Evolutionary conservation across 2,329 filamentous ascomycete genomes (phyloP), one percentile per base, ranked within the genome.

Genomic region (Stagonosporopsis vannaccii): DNA sequence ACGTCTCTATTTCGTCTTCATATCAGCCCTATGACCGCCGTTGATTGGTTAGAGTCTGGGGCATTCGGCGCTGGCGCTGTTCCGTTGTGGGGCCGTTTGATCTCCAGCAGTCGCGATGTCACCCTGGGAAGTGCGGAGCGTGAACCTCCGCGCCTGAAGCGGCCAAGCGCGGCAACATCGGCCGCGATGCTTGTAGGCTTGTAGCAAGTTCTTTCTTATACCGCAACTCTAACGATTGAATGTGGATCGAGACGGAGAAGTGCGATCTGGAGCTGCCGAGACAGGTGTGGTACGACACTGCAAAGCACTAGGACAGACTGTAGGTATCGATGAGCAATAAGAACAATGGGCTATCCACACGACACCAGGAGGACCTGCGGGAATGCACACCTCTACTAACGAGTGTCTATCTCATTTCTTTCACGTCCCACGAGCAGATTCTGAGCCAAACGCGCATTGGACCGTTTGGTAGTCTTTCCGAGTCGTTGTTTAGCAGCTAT

Each of bases 51-150:
- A n/a, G n/a, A n/a, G n/a, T n/a, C n/a, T n/a, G n/a, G n/a, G n/a
- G n/a, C n/a, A n/a, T n/a, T n/a, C n/a, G n/a, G n/a, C n/a, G n/a
- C n/a, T n/a, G n/a, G n/a, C n/a, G n/a, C n/a, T n/a, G n/a, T n/a
- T n/a, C n/a, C 40, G 40, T 42, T 57, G 43, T 52, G 47, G 54
- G 48, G 55, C 41, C 41, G 46, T 33, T 48, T 56, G 33, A 50
- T 50, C 46, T 36, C 30, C 28, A 46, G 40, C 40, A 40, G 39
- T 33, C 45, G 8, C 52, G 40, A 56, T 56, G 35, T 45, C 26
- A 50, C 52, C 44, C 5, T 40, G 17, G 30, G 36, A 25, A 48
- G 28, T 6, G 20, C 51, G 52, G 46, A 36, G 23, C 20, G 32
- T 17, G 6, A 25, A 6, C 28, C 35, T 47, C 53, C 53, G 47